A percentile compares a stretch with the other conserved stretches of the same genome.
Conservation (phyloP, 352 stramenopile species). For the Pythium aphanidermatum region DNA sequence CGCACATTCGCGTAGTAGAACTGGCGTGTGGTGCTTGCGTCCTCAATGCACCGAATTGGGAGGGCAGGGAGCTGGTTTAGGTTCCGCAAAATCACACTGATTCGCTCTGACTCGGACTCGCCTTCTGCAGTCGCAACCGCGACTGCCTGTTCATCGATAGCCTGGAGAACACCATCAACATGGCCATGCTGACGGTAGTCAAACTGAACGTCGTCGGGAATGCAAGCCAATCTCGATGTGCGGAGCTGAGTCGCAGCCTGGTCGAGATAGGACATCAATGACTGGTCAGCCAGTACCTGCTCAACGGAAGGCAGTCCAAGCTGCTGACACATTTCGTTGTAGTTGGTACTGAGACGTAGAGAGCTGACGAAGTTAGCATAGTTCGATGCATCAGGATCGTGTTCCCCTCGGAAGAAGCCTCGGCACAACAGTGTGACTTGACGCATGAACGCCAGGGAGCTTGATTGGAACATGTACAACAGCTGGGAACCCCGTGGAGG, state of each 20-base stretch:
- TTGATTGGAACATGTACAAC: slow-evolving; percentile 69
- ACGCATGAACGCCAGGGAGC: slow-evolving; percentile 63
- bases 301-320: slow-evolving; percentile 53
- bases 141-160: slow-evolving; percentile 25
- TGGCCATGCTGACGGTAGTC: slow-evolving; percentile 53
- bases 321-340: slow-evolving; percentile 69
- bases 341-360: slow-evolving; percentile 67
- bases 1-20: slow-evolving; percentile 66
- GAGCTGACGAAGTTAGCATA: slow-evolving; percentile 79
- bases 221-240: slow-evolving; percentile 31
- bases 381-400: slow-evolving; percentile 67
- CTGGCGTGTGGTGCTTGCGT: slow-evolving; percentile 21
- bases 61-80: slow-evolving; percentile 43
- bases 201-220: slow-evolving; percentile 40
- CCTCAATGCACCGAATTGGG: slow-evolving; percentile 41
- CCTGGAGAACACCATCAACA: slow-evolving; percentile 32
- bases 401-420: slow-evolving; percentile 69
- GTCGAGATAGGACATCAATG: slow-evolving; percentile 48
- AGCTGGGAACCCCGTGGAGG: slow-evolving; percentile 47
- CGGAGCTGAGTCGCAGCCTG: slow-evolving; percentile 48
- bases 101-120: slow-evolving; percentile 11
- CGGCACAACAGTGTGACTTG: slow-evolving; percentile 71
- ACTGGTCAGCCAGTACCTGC: slow-evolving; percentile 43
- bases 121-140: neutral
- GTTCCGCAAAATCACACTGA: slow-evolving; percentile 36